Evolutionary conservation across 257 asterid genomes (phyloP).

Genomic region (Thymus quinquecostatus): DNA sequence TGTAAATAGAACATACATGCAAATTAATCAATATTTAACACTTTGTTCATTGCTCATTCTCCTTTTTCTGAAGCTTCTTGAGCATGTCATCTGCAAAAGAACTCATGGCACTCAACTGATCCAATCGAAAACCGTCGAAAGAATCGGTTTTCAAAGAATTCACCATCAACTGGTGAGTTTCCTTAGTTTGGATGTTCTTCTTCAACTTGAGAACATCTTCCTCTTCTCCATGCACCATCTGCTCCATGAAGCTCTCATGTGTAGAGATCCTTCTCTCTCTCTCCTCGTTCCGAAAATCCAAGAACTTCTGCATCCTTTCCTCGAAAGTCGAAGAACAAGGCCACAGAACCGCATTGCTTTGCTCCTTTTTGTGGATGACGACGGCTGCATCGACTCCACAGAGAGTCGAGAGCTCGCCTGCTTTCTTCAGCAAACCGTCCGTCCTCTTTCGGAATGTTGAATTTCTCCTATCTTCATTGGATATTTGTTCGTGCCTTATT

Average conservation of each 20-base stretch:
- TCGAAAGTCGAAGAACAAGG: slow-evolving; percentile 20
- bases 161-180: neutral
- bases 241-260: slow-evolving; percentile 21
- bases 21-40: neutral
- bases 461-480: slow-evolving; percentile 28
- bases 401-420: slow-evolving; percentile 31
- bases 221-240: slow-evolving; percentile 5
- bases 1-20: neutral
- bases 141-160: neutral
- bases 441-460: slow-evolving; percentile 15
- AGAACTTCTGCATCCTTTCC: slow-evolving; percentile 21
- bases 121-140: neutral
- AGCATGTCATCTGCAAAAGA: slow-evolving; percentile 20
- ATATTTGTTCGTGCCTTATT: slow-evolving; percentile 22
- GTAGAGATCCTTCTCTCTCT: slow-evolving; percentile 16
- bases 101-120: slow-evolving; percentile 14
- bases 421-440: slow-evolving; percentile 32
- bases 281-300: slow-evolving; percentile 12
- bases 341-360: slow-evolving; percentile 23
- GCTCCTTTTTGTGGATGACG: slow-evolving; percentile 13
- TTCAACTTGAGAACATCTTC: neutral
- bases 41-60: neutral
- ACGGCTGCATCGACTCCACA: slow-evolving; percentile 30
- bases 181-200: neutral
- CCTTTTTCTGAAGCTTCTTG: slow-evolving; percentile 6